A percentile compares a stretch with the other conserved stretches of the same genome.
Evolutionary conservation across 2,329 filamentous ascomycete species (phyloP).

Genomic region (Arthrocladium fulminans): DNA sequence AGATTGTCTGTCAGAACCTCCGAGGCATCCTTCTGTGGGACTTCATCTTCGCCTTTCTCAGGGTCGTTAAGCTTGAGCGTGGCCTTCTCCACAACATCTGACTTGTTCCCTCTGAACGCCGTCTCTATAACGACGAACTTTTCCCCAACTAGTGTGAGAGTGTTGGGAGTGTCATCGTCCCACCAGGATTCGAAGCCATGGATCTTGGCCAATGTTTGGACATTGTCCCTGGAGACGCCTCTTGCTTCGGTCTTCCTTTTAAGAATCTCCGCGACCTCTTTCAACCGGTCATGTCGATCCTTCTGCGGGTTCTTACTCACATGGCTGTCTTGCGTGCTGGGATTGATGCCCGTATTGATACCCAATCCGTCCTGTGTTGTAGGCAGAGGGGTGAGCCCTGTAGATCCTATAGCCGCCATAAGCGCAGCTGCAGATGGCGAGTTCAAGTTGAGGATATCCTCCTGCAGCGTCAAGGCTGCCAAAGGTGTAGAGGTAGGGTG

Average conservation of each 20-base stretch:
- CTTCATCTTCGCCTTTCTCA: slow-evolving; percentile 29
- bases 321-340: slow-evolving; percentile 31
- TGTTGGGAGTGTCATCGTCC: slow-evolving; percentile 32
- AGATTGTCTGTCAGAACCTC: slow-evolving; percentile 35
- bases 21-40: slow-evolving; percentile 35
- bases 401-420: slow-evolving; percentile 17
- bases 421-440: slow-evolving; percentile 39
- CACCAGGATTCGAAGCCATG: slow-evolving; percentile 40
- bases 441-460: slow-evolving; percentile 36
- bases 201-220: slow-evolving; percentile 35
- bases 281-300: slow-evolving; percentile 34
- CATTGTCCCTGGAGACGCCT: slow-evolving; percentile 35
- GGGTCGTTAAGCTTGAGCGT: slow-evolving; percentile 36
- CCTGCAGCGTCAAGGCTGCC: slow-evolving; percentile 28
- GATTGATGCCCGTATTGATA: slow-evolving; percentile 33
- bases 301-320: slow-evolving; percentile 32
- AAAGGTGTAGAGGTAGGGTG: slow-evolving; percentile 38
- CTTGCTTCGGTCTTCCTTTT: slow-evolving; percentile 34
- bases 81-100: slow-evolving; percentile 35
- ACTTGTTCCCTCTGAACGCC: slow-evolving; percentile 32
- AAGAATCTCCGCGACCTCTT: slow-evolving; percentile 33
- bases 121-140: slow-evolving; percentile 40
- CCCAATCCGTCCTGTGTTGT: slow-evolving; percentile 27
- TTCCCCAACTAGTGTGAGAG: slow-evolving; percentile 37
- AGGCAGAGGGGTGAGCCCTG: slow-evolving; percentile 19